phyloP scores from a whole-genome alignment of 108 stramenopile species.

The Ochromonas danica region DNA sequence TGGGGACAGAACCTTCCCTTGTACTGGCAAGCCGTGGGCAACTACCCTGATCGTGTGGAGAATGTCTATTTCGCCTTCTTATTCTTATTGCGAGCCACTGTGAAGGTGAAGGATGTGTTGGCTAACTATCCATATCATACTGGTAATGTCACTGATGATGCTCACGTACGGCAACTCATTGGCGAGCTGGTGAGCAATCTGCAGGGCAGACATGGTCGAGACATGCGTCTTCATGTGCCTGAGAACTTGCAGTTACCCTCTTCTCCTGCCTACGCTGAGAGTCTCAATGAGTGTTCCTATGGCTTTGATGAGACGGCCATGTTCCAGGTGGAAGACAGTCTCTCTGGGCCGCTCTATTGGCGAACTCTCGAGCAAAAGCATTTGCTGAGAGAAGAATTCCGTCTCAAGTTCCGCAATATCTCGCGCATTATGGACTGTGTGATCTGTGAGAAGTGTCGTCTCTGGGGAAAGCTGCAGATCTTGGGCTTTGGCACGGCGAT shows the following conservation, averaged over 20 bases:
- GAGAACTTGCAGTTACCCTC: constrained; percentile 65
- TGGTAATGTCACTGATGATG: constrained; percentile 75
- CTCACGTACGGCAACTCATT: constrained; percentile 63
- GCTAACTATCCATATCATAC: constrained; percentile 68
- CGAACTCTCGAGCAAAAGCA: constrained; percentile 72
- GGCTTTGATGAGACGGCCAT: constrained; percentile 90
- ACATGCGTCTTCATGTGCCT: constrained; percentile 34
- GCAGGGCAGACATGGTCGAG: constrained; percentile 8
- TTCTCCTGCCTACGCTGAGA: too few relatives aligned
- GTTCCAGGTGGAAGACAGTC: constrained; percentile 63
- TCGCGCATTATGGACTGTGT: constrained; percentile 94
- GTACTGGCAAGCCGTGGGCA: neutral
- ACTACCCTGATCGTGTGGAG: constrained; percentile 71
- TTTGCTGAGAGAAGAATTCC: too few relatives aligned
- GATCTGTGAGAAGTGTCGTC: constrained; percentile 91
- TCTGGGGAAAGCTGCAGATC: constrained; percentile 85
- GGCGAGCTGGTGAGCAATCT: constrained; percentile 60
- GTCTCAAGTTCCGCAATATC: constrained; percentile 88
- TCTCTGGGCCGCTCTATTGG: too few relatives aligned
- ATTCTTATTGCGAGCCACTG: constrained; percentile 77
- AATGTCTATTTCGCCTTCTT: constrained; percentile 91
- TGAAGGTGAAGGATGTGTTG: constrained; percentile 64
- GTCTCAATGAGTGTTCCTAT: constrained; percentile 68
- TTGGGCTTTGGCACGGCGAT: constrained; percentile 85
- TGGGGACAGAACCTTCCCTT: constrained; percentile 36